phyloP scores from a whole-genome alignment of 768 basidiomycete species.

The Termitomyces sp. region DNA sequence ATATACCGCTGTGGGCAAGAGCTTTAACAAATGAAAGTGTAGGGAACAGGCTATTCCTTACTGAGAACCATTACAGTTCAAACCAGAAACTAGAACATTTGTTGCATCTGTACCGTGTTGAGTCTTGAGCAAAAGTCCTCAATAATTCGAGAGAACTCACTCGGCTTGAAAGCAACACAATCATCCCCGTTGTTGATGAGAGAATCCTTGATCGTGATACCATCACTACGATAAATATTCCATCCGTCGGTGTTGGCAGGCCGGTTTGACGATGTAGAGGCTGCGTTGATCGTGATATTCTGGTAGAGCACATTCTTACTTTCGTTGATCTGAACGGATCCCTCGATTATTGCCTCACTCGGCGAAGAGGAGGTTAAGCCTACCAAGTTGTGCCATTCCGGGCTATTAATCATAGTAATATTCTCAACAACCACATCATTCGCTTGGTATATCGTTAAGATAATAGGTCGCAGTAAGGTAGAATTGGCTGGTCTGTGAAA shows the following conservation, averaged over 20 bases:
- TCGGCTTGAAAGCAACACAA: conserved; percentile 58
- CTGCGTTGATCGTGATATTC: conserved; percentile 42
- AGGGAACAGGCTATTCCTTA: conserved; percentile 21
- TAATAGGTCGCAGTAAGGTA: conserved; percentile 49
- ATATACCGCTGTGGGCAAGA: conserved; percentile 41
- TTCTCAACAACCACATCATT: conserved; percentile 42
- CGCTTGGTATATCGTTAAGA: conserved; percentile 51
- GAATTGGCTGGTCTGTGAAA: conserved; percentile 37
- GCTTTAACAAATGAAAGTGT: not conserved
- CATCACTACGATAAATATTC: conserved; percentile 58
- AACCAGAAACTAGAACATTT: conserved; percentile 51
- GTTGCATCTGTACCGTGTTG: conserved; percentile 36
- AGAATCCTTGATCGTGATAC: conserved; percentile 44
- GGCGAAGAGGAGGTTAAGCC: not conserved
- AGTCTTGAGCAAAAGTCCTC: not conserved
- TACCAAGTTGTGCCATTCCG: conserved; percentile 52
- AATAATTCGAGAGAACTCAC: conserved; percentile 19
- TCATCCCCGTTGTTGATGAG: conserved; percentile 54
- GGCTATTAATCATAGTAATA: conserved; percentile 45
- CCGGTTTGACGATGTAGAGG: conserved; percentile 37
- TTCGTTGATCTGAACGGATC: conserved; percentile 39
- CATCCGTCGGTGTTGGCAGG: conserved; percentile 59
- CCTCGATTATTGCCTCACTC: not conserved
- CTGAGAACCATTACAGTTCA: conserved; percentile 60
- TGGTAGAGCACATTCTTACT: conserved; percentile 41